A percentile compares a stretch with the other conserved stretches of the same genome.
phyloP scores from a whole-genome alignment of 768 basidiomycete genomes.

The Gloeostereum incarnatum region DNA sequence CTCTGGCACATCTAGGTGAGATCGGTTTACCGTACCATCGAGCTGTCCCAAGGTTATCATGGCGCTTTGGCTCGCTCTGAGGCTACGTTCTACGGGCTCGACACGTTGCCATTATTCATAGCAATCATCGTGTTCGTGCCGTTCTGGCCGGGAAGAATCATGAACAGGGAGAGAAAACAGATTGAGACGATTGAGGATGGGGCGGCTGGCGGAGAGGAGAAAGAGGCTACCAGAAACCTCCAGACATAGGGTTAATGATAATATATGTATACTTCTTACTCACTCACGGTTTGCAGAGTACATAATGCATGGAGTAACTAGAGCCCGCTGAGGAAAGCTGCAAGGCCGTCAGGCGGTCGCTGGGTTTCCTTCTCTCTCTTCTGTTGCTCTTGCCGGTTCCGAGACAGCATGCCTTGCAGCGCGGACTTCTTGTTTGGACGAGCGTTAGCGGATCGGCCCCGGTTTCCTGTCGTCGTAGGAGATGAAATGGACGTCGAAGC shows the following conservation, averaged over 20 bases:
- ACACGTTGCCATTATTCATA: constrained; percentile 57
- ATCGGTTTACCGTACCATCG: too few relatives aligned
- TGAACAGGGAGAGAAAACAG: constrained; percentile 11
- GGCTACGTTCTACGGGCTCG: constrained; percentile 54
- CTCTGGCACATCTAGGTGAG: too few relatives aligned
- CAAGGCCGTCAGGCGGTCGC: constrained; percentile 27
- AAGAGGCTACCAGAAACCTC: too few relatives aligned
- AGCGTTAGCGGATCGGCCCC: too few relatives aligned
- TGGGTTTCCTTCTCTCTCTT: constrained; percentile 23
- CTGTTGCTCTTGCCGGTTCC: constrained; percentile 45
- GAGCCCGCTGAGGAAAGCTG: constrained; percentile 43
- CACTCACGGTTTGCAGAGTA: neutral
- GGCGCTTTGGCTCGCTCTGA: constrained; percentile 52
- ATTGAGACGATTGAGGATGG: neutral
- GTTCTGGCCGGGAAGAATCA: constrained; percentile 62
- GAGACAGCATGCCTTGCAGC: constrained; percentile 55
- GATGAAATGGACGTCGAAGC: neutral
- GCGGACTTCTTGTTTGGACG: constrained; percentile 46
- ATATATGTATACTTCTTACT: neutral
- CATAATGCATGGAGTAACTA: constrained; percentile 8
- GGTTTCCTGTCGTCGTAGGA: neutral
- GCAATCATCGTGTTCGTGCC: constrained; percentile 45
- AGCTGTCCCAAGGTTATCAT: constrained; percentile 54
- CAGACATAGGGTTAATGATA: neutral
- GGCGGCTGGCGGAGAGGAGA: too few relatives aligned